phyloP scores from a whole-genome alignment of 2,329 filamentous ascomycete species.

The Elsinoe necatrix region DNA sequence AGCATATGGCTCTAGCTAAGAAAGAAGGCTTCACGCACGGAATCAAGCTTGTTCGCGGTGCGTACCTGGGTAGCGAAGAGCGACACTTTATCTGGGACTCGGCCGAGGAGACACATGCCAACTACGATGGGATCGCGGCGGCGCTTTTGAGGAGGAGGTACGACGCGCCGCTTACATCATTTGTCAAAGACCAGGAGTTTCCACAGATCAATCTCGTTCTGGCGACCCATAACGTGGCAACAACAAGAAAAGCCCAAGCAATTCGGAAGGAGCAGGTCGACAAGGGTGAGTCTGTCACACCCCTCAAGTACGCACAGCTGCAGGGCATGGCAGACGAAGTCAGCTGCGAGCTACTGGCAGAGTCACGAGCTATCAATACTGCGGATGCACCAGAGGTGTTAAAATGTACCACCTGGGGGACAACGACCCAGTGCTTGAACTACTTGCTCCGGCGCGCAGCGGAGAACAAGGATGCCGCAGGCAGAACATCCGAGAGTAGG shows the following conservation, averaged over 20 bases:
- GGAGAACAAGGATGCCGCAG: constrained; percentile 54
- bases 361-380: constrained; percentile 28
- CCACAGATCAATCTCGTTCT: constrained; percentile 54
- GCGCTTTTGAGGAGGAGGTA: constrained; percentile 59
- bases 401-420: constrained; percentile 52
- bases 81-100: constrained; percentile 45
- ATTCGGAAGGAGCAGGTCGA: constrained; percentile 41
- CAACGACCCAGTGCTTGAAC: constrained; percentile 66
- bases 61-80: constrained; percentile 46
- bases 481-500: constrained; percentile 45
- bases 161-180: constrained; percentile 44
- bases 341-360: constrained; percentile 47
- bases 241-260: constrained; percentile 49
- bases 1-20: constrained; percentile 40
- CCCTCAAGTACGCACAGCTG: constrained; percentile 64
- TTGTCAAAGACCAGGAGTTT: constrained; percentile 28
- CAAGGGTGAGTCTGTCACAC: constrained; percentile 36
- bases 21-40: constrained; percentile 45
- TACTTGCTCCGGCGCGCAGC: constrained; percentile 54
- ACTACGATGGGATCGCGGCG: constrained; percentile 64
- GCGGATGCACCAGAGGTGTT: constrained; percentile 41
- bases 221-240: constrained; percentile 73
- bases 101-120: constrained; percentile 47
- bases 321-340: constrained; percentile 96
- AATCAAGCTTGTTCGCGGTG: constrained; percentile 50